Percentiles rank a stretch among this genome's conserved stretches.
Conservation (phyloP, 202 grass and related monocot species). For the Zizania palustris region DNA sequence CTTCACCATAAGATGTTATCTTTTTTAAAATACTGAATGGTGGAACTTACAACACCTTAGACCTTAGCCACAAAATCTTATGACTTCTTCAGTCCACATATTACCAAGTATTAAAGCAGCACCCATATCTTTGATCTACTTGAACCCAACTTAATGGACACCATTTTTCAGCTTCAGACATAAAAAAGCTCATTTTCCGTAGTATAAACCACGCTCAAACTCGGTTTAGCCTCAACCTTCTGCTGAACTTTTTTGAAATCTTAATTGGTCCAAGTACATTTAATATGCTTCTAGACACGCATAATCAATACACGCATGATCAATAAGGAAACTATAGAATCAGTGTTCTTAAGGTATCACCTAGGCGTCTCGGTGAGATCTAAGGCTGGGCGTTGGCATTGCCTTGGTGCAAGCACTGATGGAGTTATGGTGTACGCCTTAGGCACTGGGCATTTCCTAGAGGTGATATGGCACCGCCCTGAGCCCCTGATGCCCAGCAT, state of each 20-base stretch:
- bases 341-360: no score
- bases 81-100: not conserved
- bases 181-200: not conserved
- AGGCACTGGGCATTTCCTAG: no score
- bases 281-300: not conserved
- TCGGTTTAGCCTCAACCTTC: not conserved
- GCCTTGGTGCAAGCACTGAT: no score
- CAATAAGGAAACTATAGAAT: not conserved
- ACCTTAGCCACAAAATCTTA: not conserved
- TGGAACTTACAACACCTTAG: not conserved
- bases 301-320: not conserved
- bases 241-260: not conserved
- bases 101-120: not conserved
- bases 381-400: no score
- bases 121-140: not conserved
- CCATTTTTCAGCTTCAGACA: not conserved
- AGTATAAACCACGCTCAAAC: not conserved
- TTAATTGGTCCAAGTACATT: not conserved
- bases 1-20: not conserved
- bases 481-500: no score
- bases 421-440: no score
- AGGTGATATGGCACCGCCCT: no score
- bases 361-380: no score
- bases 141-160: not conserved
- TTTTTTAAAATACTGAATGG: not conserved